Base-by-base conservation (phyloP, 805 yeast genomes). In the Candida khao-thaluensis region DNA sequence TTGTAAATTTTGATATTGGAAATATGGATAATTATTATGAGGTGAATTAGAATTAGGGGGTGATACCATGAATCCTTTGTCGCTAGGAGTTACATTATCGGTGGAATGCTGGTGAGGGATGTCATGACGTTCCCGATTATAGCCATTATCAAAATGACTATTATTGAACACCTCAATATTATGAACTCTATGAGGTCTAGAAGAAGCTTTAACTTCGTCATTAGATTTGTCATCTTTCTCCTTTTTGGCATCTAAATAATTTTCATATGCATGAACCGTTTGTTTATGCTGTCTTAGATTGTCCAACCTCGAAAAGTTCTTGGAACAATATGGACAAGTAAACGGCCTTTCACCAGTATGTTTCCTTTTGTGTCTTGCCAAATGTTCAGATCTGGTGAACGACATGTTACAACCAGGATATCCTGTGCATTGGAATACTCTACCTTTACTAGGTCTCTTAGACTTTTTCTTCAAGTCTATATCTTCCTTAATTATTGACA, bases 261-360 rank as follows among this genome's bases (percentile, higher is more conserved):
- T 57, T 42, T 67, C 73, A 50, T 65, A 69, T 7, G 74, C 72
- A 45, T 69, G 74, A 27, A 69, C 74, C 2, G 96, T 85, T 55
- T 88, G 95, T 44, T 84, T 83, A 64, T 89, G 97, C 64, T 90
- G 97, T 44, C 96, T 74, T 45, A 90, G 71, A 58, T 90, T 90
- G 61, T 90, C 97, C 43, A 90, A 65, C 33, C 97, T 72, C 12
- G 89, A 81, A 57, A 89, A 89, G 55, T 79, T 75, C 54, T 89
- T 80, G 23, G 80, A 69, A 57, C 95, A 86, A 58, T 83, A 84
- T 35, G 82, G 83, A 60, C 97, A 89, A 38, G 85, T 79, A 59
- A 88, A 89, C 2, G 97, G 97, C 41, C 95, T 71, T 59, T 89
- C 97, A 30, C 96, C 97, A 0, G 96, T 90, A 59, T 89, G 97